Evolutionary conservation across 129 eudicot species (phyloP).

Genomic region (Helichrysum umbraculigerum): DNA sequence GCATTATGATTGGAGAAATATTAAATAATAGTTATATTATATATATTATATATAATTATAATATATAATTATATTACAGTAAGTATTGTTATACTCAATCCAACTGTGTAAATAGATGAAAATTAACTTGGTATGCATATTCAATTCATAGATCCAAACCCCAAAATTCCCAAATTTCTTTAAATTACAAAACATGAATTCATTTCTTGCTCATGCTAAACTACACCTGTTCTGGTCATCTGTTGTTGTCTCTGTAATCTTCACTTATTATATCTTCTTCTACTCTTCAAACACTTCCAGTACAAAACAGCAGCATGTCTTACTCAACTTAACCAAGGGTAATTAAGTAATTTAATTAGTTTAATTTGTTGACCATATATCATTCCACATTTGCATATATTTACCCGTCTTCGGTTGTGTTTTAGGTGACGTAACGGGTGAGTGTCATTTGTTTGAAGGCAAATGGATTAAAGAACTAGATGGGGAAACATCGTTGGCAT

Average conservation of each 20-base stretch:
- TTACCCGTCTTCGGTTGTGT: background rate
- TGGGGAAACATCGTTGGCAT: conserved; percentile 14
- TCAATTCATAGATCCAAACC: too few relatives aligned
- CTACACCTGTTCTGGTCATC: background rate
- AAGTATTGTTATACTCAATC: too few relatives aligned
- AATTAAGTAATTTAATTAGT: background rate
- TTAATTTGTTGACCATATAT: background rate
- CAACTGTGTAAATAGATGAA: too few relatives aligned
- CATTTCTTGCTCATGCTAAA: background rate
- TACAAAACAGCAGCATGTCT: background rate
- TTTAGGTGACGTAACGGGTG: background rate
- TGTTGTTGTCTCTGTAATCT: background rate
- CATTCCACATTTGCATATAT: background rate
- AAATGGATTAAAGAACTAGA: background rate
- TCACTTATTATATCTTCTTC: background rate
- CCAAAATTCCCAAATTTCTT: too few relatives aligned
- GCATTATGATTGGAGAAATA: too few relatives aligned
- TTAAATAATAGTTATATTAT: too few relatives aligned
- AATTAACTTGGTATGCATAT: too few relatives aligned
- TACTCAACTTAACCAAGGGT: background rate
- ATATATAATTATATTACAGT: too few relatives aligned
- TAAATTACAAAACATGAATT: background rate
- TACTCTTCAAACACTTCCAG: background rate
- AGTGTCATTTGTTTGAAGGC: conserved; percentile 30
- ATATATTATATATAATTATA: too few relatives aligned